Conservation (phyloP, 2,329 filamentous ascomycete species). For the Colletotrichum godetiae region DNA sequence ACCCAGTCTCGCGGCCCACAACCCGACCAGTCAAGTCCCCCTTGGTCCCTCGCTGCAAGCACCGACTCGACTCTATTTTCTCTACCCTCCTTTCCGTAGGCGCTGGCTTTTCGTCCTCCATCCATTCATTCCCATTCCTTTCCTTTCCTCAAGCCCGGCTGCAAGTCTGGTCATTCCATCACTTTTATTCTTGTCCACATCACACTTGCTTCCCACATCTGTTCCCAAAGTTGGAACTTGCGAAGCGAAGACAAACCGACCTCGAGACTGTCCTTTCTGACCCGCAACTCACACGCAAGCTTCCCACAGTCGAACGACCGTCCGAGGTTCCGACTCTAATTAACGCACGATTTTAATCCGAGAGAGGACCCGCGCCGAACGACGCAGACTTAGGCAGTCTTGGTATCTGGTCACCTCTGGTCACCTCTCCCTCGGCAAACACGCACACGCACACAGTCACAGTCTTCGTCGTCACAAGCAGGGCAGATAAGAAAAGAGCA, state of each 20-base stretch:
- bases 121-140: constrained; percentile 40
- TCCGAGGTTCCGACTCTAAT: constrained; percentile 30
- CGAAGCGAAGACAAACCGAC: constrained; percentile 25
- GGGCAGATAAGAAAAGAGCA: constrained; percentile 9
- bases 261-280: constrained; percentile 28
- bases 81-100: constrained; percentile 39
- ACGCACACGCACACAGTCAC: neutral
- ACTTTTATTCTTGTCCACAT: constrained; percentile 21
- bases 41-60: constrained; percentile 28
- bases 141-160: constrained; percentile 33
- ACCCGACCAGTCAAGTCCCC: constrained; percentile 31
- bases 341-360: constrained; percentile 33
- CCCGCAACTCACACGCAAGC: constrained; percentile 24
- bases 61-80: constrained; percentile 32
- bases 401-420: constrained; percentile 24
- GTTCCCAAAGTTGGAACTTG: neutral
- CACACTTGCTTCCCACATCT: constrained; percentile 4
- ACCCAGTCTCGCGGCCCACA: constrained; percentile 35
- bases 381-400: constrained; percentile 26
- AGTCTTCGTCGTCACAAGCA: constrained; percentile 15
- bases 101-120: constrained; percentile 42
- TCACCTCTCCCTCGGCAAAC: neutral
- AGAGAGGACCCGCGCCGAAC: constrained; percentile 14
- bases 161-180: constrained; percentile 36
- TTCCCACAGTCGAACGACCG: constrained; percentile 29